A percentile compares a stretch with the other conserved stretches of the same genome.
Conservation (phyloP, 1,139 yeast species). For the Candida glucosophila region DNA sequence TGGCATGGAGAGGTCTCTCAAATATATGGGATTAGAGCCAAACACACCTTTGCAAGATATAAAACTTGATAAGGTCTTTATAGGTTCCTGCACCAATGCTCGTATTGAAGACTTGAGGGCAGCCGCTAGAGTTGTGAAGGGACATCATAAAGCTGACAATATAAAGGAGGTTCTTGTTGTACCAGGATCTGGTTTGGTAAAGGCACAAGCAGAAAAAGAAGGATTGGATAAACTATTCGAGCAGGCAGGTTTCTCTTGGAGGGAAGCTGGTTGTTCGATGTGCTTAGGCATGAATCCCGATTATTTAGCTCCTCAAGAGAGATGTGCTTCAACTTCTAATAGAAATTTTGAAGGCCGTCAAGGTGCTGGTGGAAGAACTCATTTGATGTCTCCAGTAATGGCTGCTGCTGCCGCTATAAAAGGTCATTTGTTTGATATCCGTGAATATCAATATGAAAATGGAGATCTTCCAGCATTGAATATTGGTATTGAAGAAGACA, state of each 20-base stretch:
- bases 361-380: constrained; percentile 95
- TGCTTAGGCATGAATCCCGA: constrained; percentile 99
- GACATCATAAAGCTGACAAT: constrained; percentile 75
- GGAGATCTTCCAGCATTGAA: constrained; percentile 54
- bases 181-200: constrained; percentile 95
- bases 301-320: constrained; percentile 85
- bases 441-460: constrained; percentile 62
- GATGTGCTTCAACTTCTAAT: constrained; percentile 98
- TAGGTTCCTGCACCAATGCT: constrained; percentile 97
- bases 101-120: constrained; percentile 95
- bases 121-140: constrained; percentile 90
- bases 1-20: constrained; percentile 85
- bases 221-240: constrained; percentile 86
- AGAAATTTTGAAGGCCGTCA: constrained; percentile 99
- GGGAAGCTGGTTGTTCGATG: constrained; percentile 99
- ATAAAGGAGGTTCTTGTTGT: constrained; percentile 84
- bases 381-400: constrained; percentile 97
- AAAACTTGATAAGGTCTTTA: constrained; percentile 82
- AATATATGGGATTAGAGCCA: constrained; percentile 85
- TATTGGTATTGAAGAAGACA: constrained; percentile 49
- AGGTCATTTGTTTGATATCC: constrained; percentile 86
- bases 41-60: constrained; percentile 72
- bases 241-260: constrained; percentile 95
- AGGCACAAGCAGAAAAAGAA: constrained; percentile 86
- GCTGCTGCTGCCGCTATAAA: constrained; percentile 97